Evolutionary conservation across 202 grass and related monocot genomes (phyloP), one percentile per base, ranked within the genome.

Genomic region (Eragrostis tef): DNA sequence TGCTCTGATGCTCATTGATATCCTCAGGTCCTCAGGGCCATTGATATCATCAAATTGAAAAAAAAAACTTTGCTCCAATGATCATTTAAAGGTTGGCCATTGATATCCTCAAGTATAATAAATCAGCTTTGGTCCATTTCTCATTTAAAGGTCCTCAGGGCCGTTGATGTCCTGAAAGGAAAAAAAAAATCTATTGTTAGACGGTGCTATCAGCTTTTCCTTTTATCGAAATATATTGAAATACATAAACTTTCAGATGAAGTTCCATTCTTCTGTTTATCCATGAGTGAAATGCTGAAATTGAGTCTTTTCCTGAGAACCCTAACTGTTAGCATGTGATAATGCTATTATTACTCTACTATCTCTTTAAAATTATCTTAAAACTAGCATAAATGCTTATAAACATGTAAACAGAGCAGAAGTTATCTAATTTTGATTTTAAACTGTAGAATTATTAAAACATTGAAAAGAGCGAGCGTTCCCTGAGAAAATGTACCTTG

Each of bases 131-230:
- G 20, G n/a, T 22, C 8, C 54, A 22, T 11, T 24, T 2, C 54
- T 58, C 54, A 61, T 78, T 86, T 71, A 94, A 59, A 94, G 68
- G 67, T 92, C 91, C 86, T 94, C 87, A 42, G 82, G 83, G 60
- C 87, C 91, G 52, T 73, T 91, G 66, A 97, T 88, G 2, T 87
- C 85, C 91, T 97, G 89, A 79, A 81, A 83, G 56, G n/a, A 74
- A 81, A 64, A 77, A 10, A 82, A 73, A 68, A 47, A 15, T 64
- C 1, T 77, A 3, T 53, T 79, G 45, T 78, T 74, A 80, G 20
- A 12, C 49, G 9, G 6, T n/a, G 6, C 47, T 81, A 19, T 75
- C 31, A 81, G 39, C 26, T 81, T 71, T 12, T 0, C 47, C 61
- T 79, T 64, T 63, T 2, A 20, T 69, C 22, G 6, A n/a, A n/a